phyloP scores from a whole-genome alignment of 176 grass and related monocot species.

The Microstegium vimineum region DNA sequence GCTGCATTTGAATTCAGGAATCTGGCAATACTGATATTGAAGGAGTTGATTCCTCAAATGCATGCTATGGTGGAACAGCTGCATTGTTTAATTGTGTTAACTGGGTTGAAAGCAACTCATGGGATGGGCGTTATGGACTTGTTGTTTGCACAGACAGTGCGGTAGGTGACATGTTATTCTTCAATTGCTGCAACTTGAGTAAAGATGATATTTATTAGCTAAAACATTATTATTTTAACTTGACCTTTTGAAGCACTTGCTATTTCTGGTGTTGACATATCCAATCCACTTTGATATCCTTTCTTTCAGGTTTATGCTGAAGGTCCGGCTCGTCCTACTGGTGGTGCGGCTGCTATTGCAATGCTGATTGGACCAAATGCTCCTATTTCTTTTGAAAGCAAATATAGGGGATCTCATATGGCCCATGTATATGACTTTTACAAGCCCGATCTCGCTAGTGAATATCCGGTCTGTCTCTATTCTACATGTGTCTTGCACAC shows the following conservation, averaged over 20 bases:
- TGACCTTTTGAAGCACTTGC: not conserved
- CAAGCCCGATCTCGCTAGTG: constrained; percentile 94
- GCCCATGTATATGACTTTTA: constrained; percentile 95
- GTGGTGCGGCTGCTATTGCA: constrained; percentile 89
- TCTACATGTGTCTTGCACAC: not conserved
- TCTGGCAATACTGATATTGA: constrained; percentile 90
- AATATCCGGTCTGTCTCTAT: constrained; percentile 73
- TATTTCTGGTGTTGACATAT: not conserved
- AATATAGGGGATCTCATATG: constrained; percentile 94
- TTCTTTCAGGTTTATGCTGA: constrained; percentile 86
- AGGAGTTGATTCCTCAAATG: constrained; percentile 89
- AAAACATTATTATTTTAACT: not conserved
- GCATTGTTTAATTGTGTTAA: constrained; percentile 93
- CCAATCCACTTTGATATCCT: not conserved
- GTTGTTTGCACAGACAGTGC: constrained; percentile 98
- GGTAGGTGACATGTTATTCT: constrained; percentile 39
- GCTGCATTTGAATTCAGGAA: constrained; percentile 47
- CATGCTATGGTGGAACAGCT: constrained; percentile 95
- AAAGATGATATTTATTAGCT: not conserved
- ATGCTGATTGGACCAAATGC: constrained; percentile 97
- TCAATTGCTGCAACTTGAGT: not conserved
- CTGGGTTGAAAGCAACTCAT: constrained; percentile 95
- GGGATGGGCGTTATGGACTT: constrained; percentile 90
- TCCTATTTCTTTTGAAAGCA: constrained; percentile 90
- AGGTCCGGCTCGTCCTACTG: constrained; percentile 86